Evolutionary conservation across 495 filamentous ascomycete species (phyloP).

Genomic region (Aspergillus egyptiacus): DNA sequence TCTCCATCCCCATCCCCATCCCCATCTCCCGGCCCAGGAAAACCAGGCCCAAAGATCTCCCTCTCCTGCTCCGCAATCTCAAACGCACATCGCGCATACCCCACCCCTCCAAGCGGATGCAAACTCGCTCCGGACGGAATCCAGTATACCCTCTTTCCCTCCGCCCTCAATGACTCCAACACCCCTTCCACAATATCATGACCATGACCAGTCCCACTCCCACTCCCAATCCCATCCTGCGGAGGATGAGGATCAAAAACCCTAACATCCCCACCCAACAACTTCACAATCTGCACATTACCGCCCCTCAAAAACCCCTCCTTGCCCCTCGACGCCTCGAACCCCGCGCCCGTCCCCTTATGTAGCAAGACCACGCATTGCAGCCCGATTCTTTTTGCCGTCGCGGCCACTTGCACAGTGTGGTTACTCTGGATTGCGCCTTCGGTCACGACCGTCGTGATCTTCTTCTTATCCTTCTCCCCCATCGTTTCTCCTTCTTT

Average conservation of each 20-base stretch:
- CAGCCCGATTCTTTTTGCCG: slow-evolving; percentile 26
- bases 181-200: slow-evolving; percentile 19
- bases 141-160: slow-evolving; percentile 27
- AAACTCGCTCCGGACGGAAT: slow-evolving; percentile 38
- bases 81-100: slow-evolving; percentile 35
- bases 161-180: slow-evolving; percentile 15
- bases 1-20: slow-evolving; percentile 10
- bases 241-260: slow-evolving; percentile 21
- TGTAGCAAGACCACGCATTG: slow-evolving; percentile 27
- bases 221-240: neutral
- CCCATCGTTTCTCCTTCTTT: no score
- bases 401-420: slow-evolving; percentile 34
- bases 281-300: slow-evolving; percentile 27
- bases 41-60: slow-evolving; percentile 5
- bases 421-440: slow-evolving; percentile 41
- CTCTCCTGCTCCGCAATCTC: slow-evolving; percentile 34
- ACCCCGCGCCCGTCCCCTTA: slow-evolving; percentile 26
- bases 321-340: slow-evolving; percentile 13
- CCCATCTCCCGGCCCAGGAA: neutral
- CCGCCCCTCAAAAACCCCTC: slow-evolving; percentile 20
- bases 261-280: slow-evolving; percentile 37
- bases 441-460: slow-evolving; percentile 36
- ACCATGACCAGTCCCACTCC: slow-evolving; percentile 5
- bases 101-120: slow-evolving; percentile 35
- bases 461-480: neutral